Conservation (phyloP, 2,329 filamentous ascomycete species). For the Botrytis porri region DNA sequence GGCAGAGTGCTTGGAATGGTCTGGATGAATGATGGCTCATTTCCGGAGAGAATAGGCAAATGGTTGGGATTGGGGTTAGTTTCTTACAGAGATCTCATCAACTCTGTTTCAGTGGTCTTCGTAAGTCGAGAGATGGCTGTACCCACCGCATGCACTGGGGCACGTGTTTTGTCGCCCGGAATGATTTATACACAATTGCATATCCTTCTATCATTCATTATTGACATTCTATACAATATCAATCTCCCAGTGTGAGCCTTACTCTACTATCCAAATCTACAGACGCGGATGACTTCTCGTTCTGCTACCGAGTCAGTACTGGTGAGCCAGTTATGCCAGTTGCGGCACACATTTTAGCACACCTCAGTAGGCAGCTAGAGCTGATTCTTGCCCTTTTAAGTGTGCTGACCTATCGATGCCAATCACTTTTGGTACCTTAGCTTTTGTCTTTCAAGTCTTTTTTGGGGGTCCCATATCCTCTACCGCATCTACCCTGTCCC, state of each 20-base stretch:
- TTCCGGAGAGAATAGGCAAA: not conserved
- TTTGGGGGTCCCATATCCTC: conserved; percentile 60
- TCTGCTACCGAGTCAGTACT: not conserved
- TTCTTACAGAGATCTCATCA: no score
- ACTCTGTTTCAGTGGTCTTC: not conserved
- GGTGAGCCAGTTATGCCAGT: not conserved
- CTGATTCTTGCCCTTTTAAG: no score
- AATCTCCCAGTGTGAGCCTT: not conserved
- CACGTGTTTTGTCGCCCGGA: not conserved
- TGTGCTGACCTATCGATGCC: no score
- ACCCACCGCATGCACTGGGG: not conserved
- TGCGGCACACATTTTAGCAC: not conserved
- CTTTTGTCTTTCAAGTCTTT: not conserved
- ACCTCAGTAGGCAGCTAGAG: not conserved
- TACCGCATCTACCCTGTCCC: conserved; percentile 68
- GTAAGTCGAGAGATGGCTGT: not conserved
- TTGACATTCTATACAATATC: not conserved
- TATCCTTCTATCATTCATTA: not conserved
- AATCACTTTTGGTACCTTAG: no score
- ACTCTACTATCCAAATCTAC: not conserved
- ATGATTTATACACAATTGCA: not conserved
- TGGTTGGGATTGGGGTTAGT: not conserved
- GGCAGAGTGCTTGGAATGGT: not conserved
- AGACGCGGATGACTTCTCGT: not conserved
- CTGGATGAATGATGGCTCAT: not conserved